Base-by-base conservation (phyloP, 345 rosid genomes). In the Linum lewisii region DNA sequence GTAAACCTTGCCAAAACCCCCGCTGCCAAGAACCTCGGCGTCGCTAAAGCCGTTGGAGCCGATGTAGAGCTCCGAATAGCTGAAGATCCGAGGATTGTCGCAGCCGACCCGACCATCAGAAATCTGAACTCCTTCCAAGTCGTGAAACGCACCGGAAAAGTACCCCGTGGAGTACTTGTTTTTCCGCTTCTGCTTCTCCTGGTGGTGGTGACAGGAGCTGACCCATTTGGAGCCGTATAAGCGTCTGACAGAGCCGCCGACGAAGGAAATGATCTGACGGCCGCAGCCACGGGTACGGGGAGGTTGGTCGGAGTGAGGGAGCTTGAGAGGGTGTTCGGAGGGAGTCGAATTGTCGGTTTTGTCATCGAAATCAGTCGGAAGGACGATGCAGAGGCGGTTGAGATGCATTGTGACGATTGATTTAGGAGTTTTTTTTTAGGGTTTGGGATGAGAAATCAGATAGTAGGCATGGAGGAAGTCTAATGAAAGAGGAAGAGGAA, bases 11-110 rank as follows among this genome's bases (percentile, higher is more conserved):
- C 97, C 99, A 58, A 89, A 93, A 14, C 95, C 97, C 42, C 99
- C 99, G 64, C 94, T 85, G 0, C 99, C 99, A 14, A 93, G 91
- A 68, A 93, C 79, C 56, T 76, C 67, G 5, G 79, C 82, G 23
- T 81, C 80, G 57, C 77, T 73, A 24, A 93, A 93, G 18, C 94
- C 99, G 0, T 82, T 87, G 22, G 95, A 75, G 4, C 99, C 99
- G 58, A 93, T 93, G 59, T 87, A 93, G 45, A 93, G 88, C 82
- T 93, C 97, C 0, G 95, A 72, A 67, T 86, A 93, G 42, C 99
- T 84, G 50, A 89, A 93, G 68, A 85, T 85, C 76, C 99, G 82
- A 0, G 97, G 95, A 63, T 85, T 89, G 22, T 87, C 97, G 20
- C 63, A 75, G 0, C 88, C 95, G 25, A 89, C 79, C 74, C 47